phyloP scores from a whole-genome alignment of 1,284 basidiomycete genomes.

The Agroathelia rolfsii region DNA sequence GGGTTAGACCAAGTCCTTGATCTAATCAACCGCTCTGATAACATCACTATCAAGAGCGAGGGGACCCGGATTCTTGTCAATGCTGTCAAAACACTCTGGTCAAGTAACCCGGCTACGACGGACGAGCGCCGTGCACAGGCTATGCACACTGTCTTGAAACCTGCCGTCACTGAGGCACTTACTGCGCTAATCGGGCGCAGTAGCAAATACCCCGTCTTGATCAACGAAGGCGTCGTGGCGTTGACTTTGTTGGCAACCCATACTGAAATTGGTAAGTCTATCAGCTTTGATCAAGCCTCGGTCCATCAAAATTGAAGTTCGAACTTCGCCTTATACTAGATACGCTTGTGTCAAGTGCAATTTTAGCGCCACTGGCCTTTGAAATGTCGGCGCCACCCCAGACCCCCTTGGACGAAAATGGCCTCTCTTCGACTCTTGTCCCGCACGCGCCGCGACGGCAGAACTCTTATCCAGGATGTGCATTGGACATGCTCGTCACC shows the following conservation, averaged over 20 bases:
- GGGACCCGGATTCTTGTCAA: conserved; percentile 84
- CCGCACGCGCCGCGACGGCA: conserved; percentile 29
- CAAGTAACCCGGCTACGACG: conserved; percentile 30
- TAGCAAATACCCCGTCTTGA: conserved; percentile 71
- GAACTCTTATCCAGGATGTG: conserved; percentile 34
- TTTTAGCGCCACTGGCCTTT: conserved; percentile 39
- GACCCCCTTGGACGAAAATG: conserved; percentile 31
- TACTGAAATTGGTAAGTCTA: conserved; percentile 48
- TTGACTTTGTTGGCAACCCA: conserved; percentile 68
- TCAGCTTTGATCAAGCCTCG: background rate
- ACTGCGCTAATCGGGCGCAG: conserved; percentile 69
- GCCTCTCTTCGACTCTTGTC: conserved; percentile 30
- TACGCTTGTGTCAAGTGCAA: conserved; percentile 47
- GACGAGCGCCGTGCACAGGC: conserved; percentile 40
- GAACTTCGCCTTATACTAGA: conserved; percentile 29
- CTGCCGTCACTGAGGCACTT: conserved; percentile 50
- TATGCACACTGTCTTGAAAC: conserved; percentile 41
- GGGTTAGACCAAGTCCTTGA: conserved; percentile 65
- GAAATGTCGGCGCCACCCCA: conserved; percentile 27
- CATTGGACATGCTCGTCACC: conserved; percentile 55
- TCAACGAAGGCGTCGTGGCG: conserved; percentile 86
- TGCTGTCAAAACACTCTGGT: conserved; percentile 64
- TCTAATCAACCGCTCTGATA: conserved; percentile 73
- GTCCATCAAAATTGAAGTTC: conserved; percentile 6
- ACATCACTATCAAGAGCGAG: conserved; percentile 79